These are phyloP conservation scores for Tricholoma flavovirens DNA, from an alignment of 768 basidiomycete species.

Conservation along the genomic window DNA sequence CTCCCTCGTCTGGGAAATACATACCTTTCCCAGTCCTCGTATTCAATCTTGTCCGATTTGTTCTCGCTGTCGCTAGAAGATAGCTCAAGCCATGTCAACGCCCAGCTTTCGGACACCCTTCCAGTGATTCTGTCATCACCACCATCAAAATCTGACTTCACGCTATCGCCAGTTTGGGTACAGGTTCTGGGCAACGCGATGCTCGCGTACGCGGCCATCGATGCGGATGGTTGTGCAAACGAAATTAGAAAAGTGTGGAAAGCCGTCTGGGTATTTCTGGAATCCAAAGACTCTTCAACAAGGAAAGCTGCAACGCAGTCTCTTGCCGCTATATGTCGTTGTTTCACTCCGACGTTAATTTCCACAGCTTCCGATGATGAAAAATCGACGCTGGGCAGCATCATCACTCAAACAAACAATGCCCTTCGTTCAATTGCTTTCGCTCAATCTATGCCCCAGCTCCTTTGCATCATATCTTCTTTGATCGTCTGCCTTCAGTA, in stretches of 20 bases:
- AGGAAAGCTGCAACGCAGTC: slow-evolving; percentile 62
- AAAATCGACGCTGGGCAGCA: slow-evolving; percentile 52
- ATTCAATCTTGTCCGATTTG: slow-evolving; percentile 80
- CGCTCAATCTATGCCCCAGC: slow-evolving; percentile 70
- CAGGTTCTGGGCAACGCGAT: slow-evolving; percentile 69
- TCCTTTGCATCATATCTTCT: slow-evolving; percentile 68
- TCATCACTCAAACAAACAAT: slow-evolving; percentile 58
- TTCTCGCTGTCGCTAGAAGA: slow-evolving; percentile 53
- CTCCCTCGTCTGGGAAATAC: slow-evolving; percentile 85
- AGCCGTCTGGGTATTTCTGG: slow-evolving; percentile 70
- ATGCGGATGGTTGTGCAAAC: slow-evolving; percentile 43
- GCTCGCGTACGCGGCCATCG: slow-evolving; percentile 51
- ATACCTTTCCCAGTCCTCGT: slow-evolving; percentile 85
- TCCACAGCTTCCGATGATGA: slow-evolving; percentile 43
- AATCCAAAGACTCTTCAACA: slow-evolving; percentile 54
- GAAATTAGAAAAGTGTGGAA: slow-evolving; percentile 70
- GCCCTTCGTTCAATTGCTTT: slow-evolving; percentile 71
- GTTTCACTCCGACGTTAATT: slow-evolving; percentile 64
- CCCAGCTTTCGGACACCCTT: slow-evolving; percentile 58
- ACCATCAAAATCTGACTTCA: slow-evolving; percentile 63
- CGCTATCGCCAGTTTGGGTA: slow-evolving; percentile 74
- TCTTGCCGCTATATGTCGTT: slow-evolving; percentile 58
- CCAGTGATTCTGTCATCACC: slow-evolving; percentile 62
- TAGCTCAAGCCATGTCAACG: slow-evolving; percentile 40
- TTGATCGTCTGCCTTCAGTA: slow-evolving; percentile 59